Base-by-base conservation (phyloP, 495 filamentous ascomycete genomes). In the Talaromyces thailandensis region DNA sequence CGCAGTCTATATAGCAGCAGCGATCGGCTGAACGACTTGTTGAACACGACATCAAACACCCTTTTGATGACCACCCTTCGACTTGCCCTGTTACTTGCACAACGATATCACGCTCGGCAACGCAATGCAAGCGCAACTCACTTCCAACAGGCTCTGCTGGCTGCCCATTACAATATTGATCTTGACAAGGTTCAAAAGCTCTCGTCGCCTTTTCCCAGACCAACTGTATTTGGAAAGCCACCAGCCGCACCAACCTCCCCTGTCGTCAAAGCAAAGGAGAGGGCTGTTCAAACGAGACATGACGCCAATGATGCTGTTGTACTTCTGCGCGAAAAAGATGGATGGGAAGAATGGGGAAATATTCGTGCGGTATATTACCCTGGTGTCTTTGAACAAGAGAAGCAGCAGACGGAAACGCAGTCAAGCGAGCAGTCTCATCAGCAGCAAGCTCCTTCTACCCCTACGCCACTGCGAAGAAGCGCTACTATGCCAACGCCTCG, bases 1-100 rank as follows among this genome's bases (percentile, higher is more conserved):
- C 84, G 95, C 67, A 97, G 93, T 76, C 83, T 99, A 56, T 99
- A 99, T 70, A 88, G 84, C 62, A 98, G 95, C 76, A 97, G 93
- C 66, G 80, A 85, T 63, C 89, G 93, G 61, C 77, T 99, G 35
- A 90, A 91, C 65, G 87, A 91, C 67, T 81, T 99, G 37, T 82
- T 99, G 62, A 90, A 95, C 68, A 92, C 88, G 31, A 94, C 92
- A 3, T 91, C 88, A 48, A 78, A 92, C 26, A 82, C 84, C 56
- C 81, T 99, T 24, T 77, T 98, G 31, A 82, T 86, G 63, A 79
- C 81, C 18, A 86, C 90, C 2, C 84, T 99, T 24, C 84, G 86
- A 35, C 79, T 99, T 64, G 83, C 85, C 21, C 84, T 90, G 35
- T 88, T 91, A 67, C 81, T 98, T 58, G 93, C 95, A 4, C 89